Evolutionary conservation across 257 asterid genomes (phyloP).

Genomic region (Cordia subcordata): DNA sequence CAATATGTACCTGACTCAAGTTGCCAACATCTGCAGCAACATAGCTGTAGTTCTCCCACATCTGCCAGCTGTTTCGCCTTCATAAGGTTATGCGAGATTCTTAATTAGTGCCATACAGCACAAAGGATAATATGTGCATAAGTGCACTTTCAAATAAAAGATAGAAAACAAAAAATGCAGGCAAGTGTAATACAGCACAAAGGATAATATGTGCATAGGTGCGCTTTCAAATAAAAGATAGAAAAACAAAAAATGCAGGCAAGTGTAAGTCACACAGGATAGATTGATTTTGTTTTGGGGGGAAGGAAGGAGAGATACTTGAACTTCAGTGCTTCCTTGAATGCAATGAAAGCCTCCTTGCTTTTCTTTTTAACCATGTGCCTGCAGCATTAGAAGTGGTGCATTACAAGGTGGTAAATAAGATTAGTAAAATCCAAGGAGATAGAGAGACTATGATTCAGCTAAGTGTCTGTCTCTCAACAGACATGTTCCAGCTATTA

Average conservation of each 20-base stretch:
- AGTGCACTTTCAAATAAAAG: not conserved
- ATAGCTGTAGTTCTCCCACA: conserved; percentile 93
- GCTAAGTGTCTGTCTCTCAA: not conserved
- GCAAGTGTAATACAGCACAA: not conserved
- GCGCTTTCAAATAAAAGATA: not conserved
- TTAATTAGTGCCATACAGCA: not conserved
- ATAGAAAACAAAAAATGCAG: no score
- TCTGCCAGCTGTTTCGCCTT: conserved; percentile 86
- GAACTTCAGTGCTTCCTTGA: conserved; percentile 86
- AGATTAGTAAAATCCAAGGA: not conserved
- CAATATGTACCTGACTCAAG: conserved; percentile 34
- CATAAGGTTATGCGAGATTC: not conserved
- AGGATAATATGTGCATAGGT: not conserved
- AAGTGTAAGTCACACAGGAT: no score
- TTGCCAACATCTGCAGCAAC: conserved; percentile 85
- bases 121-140: not conserved
- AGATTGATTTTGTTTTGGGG: not conserved
- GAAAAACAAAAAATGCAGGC: no score
- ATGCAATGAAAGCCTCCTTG: conserved; percentile 87
- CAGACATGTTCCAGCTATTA: no score
- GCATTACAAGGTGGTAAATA: not conserved
- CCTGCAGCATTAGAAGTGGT: conserved; percentile 11
- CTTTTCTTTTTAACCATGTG: conserved; percentile 78
- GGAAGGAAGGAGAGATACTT: conserved; percentile 25
- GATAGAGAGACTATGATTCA: not conserved